Evolutionary conservation across 345 rosid genomes (phyloP).

Genomic region (Ricinus communis): DNA sequence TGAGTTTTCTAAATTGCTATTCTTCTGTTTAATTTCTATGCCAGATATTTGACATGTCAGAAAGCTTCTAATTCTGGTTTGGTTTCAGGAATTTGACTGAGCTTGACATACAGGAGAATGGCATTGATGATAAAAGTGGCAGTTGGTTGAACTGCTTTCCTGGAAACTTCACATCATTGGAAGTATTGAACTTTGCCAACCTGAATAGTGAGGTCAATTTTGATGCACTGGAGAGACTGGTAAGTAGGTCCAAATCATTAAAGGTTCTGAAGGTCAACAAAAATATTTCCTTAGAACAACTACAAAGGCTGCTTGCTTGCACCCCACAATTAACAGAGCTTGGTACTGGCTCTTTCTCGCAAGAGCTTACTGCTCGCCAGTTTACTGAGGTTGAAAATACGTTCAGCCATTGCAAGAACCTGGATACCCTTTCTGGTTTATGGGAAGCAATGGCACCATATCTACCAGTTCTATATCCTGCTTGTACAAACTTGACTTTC

Average conservation of each 20-base stretch:
- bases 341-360: slow-evolving; percentile 61
- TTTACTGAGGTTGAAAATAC: slow-evolving; percentile 41
- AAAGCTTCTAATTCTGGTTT: slow-evolving; percentile 13
- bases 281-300: slow-evolving; percentile 44
- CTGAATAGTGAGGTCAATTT: slow-evolving; percentile 48
- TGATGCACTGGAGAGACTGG: slow-evolving; percentile 61
- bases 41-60: neutral
- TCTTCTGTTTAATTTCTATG: neutral
- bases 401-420: slow-evolving; percentile 46
- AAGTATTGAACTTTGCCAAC: slow-evolving; percentile 56
- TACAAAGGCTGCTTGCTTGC: slow-evolving; percentile 48
- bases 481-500: slow-evolving; percentile 51
- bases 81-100: slow-evolving; percentile 58
- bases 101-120: slow-evolving; percentile 70
- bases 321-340: slow-evolving; percentile 56
- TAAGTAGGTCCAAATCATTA: slow-evolving; percentile 52
- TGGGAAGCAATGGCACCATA: slow-evolving; percentile 45
- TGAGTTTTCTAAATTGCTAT: neutral
- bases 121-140: slow-evolving; percentile 53
- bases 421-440: slow-evolving; percentile 57
- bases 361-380: slow-evolving; percentile 39
- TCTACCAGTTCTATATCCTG: slow-evolving; percentile 51
- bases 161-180: slow-evolving; percentile 53
- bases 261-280: slow-evolving; percentile 57
- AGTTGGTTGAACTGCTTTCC: slow-evolving; percentile 69